These are phyloP conservation scores for Bathelium albidoporum DNA, from an alignment of 495 filamentous ascomycete species.

Conservation along the genomic window DNA sequence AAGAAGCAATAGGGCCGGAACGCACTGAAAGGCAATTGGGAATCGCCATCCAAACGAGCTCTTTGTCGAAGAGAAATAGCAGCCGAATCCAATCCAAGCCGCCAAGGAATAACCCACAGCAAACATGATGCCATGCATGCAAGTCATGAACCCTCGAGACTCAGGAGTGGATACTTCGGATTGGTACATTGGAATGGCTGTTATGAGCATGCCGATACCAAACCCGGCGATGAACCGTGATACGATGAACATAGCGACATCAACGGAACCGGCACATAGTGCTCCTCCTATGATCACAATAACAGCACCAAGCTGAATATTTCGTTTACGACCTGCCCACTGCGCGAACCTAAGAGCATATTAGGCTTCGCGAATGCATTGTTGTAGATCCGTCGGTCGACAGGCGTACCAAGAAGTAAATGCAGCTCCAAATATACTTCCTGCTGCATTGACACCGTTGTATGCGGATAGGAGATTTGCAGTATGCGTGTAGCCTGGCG, in stretches of 20 bases:
- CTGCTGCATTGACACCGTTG: slow-evolving; percentile 40
- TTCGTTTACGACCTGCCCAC: slow-evolving; percentile 12
- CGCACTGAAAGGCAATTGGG: slow-evolving; percentile 18
- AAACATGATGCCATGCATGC: slow-evolving; percentile 22
- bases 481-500: slow-evolving; percentile 38
- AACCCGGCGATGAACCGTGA: slow-evolving; percentile 15
- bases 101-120: slow-evolving; percentile 17
- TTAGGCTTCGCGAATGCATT: not conserved
- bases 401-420: slow-evolving; percentile 1
- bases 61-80: slow-evolving; percentile 15
- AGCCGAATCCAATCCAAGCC: slow-evolving; percentile 20
- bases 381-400: no score
- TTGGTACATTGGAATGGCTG: slow-evolving; percentile 21
- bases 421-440: slow-evolving; percentile 12
- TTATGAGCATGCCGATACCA: slow-evolving; percentile 17
- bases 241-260: slow-evolving; percentile 19
- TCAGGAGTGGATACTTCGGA: slow-evolving; percentile 21
- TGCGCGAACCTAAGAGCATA: not conserved
- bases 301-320: slow-evolving; percentile 17
- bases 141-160: slow-evolving; percentile 20
- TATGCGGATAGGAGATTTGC: slow-evolving; percentile 38
- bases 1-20: slow-evolving; percentile 18
- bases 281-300: slow-evolving; percentile 17
- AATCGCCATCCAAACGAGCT: slow-evolving; percentile 18
- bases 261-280: slow-evolving; percentile 17